Conservation (phyloP, 2,329 filamentous ascomycete genomes). For the Pseudogymnoascus sp. region DNA sequence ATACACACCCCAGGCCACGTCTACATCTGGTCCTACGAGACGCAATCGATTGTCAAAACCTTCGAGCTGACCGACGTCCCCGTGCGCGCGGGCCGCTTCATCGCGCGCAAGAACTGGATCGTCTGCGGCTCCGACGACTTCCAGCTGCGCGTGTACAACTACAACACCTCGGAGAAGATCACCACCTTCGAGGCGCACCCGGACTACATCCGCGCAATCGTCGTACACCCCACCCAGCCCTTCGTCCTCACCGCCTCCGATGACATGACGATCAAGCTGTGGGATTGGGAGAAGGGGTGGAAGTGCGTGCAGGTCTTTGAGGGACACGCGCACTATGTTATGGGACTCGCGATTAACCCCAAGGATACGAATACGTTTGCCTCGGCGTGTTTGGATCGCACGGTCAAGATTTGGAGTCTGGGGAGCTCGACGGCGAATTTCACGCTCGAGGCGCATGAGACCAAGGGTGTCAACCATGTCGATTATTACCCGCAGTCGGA, state of each 20-base stretch:
- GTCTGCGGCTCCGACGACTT: constrained; percentile 94
- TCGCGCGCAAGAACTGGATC: constrained; percentile 98
- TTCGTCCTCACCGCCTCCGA: constrained; percentile 94
- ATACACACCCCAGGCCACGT: constrained; percentile 63
- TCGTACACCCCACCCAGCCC: constrained; percentile 87
- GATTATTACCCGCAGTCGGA: constrained; percentile 75
- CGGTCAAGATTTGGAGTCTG: constrained; percentile 96
- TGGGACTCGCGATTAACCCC: constrained; percentile 94
- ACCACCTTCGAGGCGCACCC: constrained; percentile 95
- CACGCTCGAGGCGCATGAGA: constrained; percentile 92
- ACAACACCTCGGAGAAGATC: constrained; percentile 98
- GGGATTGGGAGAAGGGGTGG: constrained; percentile 99
- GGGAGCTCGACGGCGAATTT: constrained; percentile 92
- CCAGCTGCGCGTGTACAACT: constrained; percentile 85
- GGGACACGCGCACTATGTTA: constrained; percentile 92
- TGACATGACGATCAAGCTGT: constrained; percentile 98
- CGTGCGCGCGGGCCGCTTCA: constrained; percentile 90
- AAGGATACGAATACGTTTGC: constrained; percentile 93
- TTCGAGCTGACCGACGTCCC: constrained; percentile 98
- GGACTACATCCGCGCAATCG: constrained; percentile 96
- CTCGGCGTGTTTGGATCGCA: constrained; percentile 89
- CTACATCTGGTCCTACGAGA: constrained; percentile 98
- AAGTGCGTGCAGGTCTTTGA: constrained; percentile 97
- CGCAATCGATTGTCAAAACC: constrained; percentile 93
- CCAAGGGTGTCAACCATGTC: constrained; percentile 95